Base-by-base conservation (phyloP, 2,329 filamentous ascomycete species). In the Teratosphaeria destructans region DNA sequence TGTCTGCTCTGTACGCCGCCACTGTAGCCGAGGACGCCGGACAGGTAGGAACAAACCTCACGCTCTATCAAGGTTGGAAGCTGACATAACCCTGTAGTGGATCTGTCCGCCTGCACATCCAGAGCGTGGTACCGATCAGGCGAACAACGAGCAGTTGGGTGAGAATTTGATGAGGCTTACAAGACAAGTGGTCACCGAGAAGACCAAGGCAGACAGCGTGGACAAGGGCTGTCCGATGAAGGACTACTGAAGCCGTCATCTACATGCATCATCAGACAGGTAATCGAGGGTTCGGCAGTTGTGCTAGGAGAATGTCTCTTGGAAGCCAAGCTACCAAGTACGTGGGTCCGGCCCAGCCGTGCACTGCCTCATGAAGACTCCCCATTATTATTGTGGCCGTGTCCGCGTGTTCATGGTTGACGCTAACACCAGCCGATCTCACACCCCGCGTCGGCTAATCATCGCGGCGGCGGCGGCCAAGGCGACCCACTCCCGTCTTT, bases 121-220 rank as follows among this genome's bases (percentile, higher is more conserved):
- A 0, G 85, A 87, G 71, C 60, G 71, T 0, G 84, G 84, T 0
- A 85, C 74, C 56, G 74, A 79, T 6, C 63, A 80, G 62, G 72
- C 76, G 29, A 72, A 74, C 57, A 77, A 85, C 61, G 77, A 79
- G 26, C 70, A 76, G 56, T 66, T 87, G 57, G 81, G 75, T 0
- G 84, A 87, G 62, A 73, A 74, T 54, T 65, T 87, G 69, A 87
- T 87, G 84, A 78, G 79, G 59, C 67, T 87, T 68, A 87, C 85
- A 0, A 74, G 77, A 62, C 77, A 82, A 65, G 59, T 85, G 7
- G 72, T 86, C 0, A 79, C 74, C 63, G 80, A 85, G 63, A 86
- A 86, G 76, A 63, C 62, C 16, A 61, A 62, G 16, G 49, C 82
- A 78, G 64, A 54, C 62, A 71, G 54, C 35, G 54, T 56, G 29